Conservation (phyloP, 108 stramenopile species). For the Cafeteria roenbergensis region DNA sequence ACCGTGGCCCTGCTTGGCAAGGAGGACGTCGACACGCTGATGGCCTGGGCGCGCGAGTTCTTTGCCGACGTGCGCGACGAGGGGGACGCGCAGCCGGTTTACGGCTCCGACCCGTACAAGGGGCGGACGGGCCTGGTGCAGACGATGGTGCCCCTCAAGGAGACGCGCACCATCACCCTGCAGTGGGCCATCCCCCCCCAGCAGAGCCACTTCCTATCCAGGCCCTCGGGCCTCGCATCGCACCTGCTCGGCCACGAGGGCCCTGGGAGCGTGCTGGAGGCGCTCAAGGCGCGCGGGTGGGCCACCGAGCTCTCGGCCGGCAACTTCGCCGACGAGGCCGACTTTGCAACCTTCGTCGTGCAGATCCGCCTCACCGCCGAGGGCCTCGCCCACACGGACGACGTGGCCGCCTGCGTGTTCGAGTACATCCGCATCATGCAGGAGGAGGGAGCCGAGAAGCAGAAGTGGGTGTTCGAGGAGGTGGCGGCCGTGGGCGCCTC, state of each 20-base stretch:
- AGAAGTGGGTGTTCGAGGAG: conserved; percentile 16
- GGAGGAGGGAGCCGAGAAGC: conserved; percentile 1
- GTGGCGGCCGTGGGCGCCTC: not conserved
- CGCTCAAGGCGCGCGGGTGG: conserved; percentile 59
- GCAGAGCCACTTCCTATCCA: conserved; percentile 23
- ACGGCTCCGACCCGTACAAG: not conserved
- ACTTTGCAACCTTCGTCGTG: conserved; percentile 58
- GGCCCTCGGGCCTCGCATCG: conserved; percentile 64
- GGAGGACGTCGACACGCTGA: conserved; percentile 59
- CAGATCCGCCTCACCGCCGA: conserved; percentile 55
- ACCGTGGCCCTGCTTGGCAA: conserved; percentile 66
- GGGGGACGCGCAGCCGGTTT: not conserved
- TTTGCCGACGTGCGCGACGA: conserved; percentile 56
- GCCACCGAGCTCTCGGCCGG: conserved; percentile 65
- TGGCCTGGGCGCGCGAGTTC: conserved; percentile 51
- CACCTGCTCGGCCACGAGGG: conserved; percentile 94
- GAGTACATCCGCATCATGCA: conserved; percentile 15
- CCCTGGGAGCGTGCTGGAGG: conserved; percentile 63
- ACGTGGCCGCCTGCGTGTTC: conserved; percentile 19
- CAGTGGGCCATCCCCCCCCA: conserved; percentile 68
- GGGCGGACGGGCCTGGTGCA: conserved; percentile 32
- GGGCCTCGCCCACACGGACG: conserved; percentile 17
- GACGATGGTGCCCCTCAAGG: conserved; percentile 67
- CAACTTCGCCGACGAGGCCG: conserved; percentile 45
- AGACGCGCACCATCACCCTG: conserved; percentile 63